These are phyloP conservation scores for Mycena maculata DNA, from an alignment of 768 basidiomycete species.

Conservation along the genomic window DNA sequence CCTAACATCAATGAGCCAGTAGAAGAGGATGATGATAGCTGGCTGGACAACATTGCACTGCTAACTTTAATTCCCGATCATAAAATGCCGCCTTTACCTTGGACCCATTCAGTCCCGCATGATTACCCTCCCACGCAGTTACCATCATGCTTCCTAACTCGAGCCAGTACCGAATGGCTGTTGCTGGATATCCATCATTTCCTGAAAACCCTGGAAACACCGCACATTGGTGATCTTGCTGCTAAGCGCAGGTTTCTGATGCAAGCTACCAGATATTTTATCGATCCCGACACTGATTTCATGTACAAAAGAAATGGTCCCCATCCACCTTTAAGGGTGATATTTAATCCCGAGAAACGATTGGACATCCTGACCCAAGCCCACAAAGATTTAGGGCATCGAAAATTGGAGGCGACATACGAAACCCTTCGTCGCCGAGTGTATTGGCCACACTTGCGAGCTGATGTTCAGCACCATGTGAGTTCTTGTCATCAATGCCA, in stretches of 20 bases:
- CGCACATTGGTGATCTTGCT: not conserved
- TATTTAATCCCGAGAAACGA: not conserved
- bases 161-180: not conserved
- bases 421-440: not conserved
- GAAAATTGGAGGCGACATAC: not conserved
- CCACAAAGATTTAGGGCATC: slow-evolving; percentile 1
- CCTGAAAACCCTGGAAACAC: not conserved
- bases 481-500: slow-evolving; percentile 45
- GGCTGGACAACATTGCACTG: slow-evolving; percentile 12
- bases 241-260: not conserved
- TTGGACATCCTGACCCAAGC: not conserved
- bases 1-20: slow-evolving; percentile 18
- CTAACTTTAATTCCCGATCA: not conserved
- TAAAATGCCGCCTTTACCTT: not conserved
- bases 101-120: not conserved
- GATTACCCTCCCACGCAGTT: not conserved
- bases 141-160: not conserved
- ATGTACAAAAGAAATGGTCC: not conserved
- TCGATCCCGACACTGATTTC: not conserved
- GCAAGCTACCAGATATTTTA: not conserved
- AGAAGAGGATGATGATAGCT: slow-evolving; percentile 37
- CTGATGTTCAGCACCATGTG: slow-evolving; percentile 39
- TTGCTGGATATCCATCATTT: slow-evolving; percentile 4
- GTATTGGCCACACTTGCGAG: slow-evolving; percentile 9
- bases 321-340: not conserved